These are phyloP conservation scores for Castanea mollissima DNA, from an alignment of 306 rosid genomes.

Conservation along the genomic window DNA sequence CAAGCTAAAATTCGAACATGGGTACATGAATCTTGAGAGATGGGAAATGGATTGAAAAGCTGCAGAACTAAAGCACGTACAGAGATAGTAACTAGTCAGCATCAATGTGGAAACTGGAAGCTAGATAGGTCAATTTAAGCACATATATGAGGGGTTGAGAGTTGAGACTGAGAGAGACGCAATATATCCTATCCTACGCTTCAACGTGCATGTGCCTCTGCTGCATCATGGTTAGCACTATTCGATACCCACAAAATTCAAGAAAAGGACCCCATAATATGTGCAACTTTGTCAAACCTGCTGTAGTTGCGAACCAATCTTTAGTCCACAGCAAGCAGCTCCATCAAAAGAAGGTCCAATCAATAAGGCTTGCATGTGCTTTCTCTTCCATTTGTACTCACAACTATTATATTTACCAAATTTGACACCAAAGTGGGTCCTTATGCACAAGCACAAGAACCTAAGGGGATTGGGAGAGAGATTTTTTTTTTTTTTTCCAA, in stretches of 20 bases:
- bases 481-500: background rate
- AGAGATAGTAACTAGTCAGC: no score
- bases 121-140: no score
- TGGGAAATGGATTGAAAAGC: no score
- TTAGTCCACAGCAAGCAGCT: conserved; percentile 17
- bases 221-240: background rate
- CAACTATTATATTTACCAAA: conserved; percentile 17
- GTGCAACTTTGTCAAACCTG: background rate
- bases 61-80: no score
- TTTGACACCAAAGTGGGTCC: conserved; percentile 5
- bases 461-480: background rate
- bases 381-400: background rate
- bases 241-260: background rate
- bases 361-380: conserved; percentile 25
- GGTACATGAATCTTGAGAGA: no score
- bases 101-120: no score
- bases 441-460: background rate
- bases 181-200: background rate
- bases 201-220: conserved; percentile 4
- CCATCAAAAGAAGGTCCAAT: conserved; percentile 25
- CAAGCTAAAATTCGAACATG: no score
- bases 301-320: background rate
- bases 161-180: no score
- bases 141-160: no score
- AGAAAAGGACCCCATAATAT: background rate